Evolutionary conservation across 306 rosid species (phyloP), one percentile per base, ranked within the genome.

Genomic region (Senna tora): DNA sequence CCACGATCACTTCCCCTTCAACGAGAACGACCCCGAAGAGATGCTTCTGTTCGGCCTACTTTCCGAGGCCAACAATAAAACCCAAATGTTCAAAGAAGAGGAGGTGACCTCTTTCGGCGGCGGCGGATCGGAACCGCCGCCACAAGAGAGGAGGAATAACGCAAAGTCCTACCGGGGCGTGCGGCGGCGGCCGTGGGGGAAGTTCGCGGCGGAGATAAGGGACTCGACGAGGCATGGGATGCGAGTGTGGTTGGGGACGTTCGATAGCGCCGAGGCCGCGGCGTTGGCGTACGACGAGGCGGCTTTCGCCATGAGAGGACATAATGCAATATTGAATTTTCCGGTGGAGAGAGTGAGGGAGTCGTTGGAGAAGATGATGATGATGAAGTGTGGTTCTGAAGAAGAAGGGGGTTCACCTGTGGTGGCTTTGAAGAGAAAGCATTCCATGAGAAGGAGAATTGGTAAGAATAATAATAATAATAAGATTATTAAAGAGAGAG

Each of bases 21-120:
- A 92, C 5, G 93, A 87, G 52, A 89, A 89, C n/a, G 96, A 92
- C 63, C 88, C 93, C 0, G 97, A 87, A 58, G 97, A 92, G 67
- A 92, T 89, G 97, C 89, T 89, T 49, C 85, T 92, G 16, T 84
- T 73, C 4, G 97, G 89, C 15, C 72, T 87, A 10, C 72, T 87
- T 8, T 84, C 89, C 4, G 69, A 60, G 69, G 70, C 71, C 2
- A 64, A 39, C 30, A 62, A 5, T 13, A 25, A 25, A 1, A 25
- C 30, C 30, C 39, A 32, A 0, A 33, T 57, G 22, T 43, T 43
- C 8, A 83, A 87, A 67, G 83, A 74, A 75, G 86, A 82, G 17
- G 82, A 84, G 20, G 87, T 81, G n/a, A 77, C 61, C 16, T 84
- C 81, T 25, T 1, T 49, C 10, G 76, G 41, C 33, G 22, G 46